phyloP scores from a whole-genome alignment of 305 asterid species.

The Fraxinus latifolia region DNA sequence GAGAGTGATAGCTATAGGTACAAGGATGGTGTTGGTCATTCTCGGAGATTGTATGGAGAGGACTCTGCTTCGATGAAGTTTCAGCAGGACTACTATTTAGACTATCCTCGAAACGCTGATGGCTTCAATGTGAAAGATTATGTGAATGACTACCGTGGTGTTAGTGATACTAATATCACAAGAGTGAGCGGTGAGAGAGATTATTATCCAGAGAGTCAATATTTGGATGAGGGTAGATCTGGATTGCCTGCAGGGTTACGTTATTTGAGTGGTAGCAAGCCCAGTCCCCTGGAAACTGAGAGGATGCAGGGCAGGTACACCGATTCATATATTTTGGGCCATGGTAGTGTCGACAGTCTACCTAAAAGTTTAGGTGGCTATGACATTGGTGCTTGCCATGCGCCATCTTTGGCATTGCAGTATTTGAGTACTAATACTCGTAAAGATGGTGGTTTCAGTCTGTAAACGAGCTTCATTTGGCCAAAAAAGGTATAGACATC shows the following conservation, averaged over 20 bases:
- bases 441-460: conserved; percentile 1
- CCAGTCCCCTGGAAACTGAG: conserved; percentile 24
- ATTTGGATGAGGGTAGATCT: conserved; percentile 22
- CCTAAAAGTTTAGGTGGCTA: conserved; percentile 27
- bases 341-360: conserved; percentile 23
- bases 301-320: conserved; percentile 22
- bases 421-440: conserved; percentile 24
- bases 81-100: conserved; percentile 30
- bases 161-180: conserved; percentile 24
- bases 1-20: conserved; percentile 25
- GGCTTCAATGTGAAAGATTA: conserved; percentile 17
- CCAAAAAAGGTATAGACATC: conserved; percentile 23
- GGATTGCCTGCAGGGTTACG: conserved; percentile 19
- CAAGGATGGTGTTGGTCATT: conserved; percentile 21
- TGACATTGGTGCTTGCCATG: conserved; percentile 25
- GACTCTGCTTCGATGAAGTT: conserved; percentile 33
- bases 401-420: conserved; percentile 26
- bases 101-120: conserved; percentile 33
- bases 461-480: conserved; percentile 20
- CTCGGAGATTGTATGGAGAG: conserved; percentile 26
- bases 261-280: conserved; percentile 17
- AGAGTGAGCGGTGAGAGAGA: conserved; percentile 32
- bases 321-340: conserved; percentile 19
- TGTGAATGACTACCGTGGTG: conserved; percentile 27
- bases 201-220: conserved; percentile 19